Base-by-base conservation (phyloP, 1,284 basidiomycete genomes). In the Apiotrichum mycotoxinovorans region DNA sequence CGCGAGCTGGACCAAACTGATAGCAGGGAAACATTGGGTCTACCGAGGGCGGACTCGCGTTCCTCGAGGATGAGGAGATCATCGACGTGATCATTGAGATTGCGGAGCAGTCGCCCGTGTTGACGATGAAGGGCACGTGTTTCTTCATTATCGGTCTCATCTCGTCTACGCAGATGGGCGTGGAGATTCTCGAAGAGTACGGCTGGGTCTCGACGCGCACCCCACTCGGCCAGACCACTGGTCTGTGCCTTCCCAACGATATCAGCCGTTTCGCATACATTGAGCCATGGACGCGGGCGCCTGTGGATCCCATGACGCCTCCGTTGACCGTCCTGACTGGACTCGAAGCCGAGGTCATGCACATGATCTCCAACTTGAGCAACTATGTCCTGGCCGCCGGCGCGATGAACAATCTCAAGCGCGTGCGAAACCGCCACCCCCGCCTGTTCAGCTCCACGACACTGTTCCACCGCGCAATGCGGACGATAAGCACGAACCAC, bases 321-420 rank as follows among this genome's bases (percentile, higher is more conserved):
- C 62, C 84, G 22, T 79, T 85, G 57, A 84, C 87, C 9, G 84
- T 87, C 3, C 83, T 85, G 2, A 80, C 83, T 2, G 85, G 87
- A 54, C 79, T 85, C 42, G 92, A 97, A 68, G 81, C 86, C n/a
- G 89, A 95, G 64, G 87, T 94, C 34, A 83, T 95, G 67, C 86
- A 87, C 5, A 87, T 91, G 11, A 89, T 99, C 49, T 88, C 94
- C 66, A 97, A 98, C 71, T 80, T 98, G 40, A 88, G 91, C 46
- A 99, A 98, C 69, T 91, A 94, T 25, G 93, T 98, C 52, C 87
- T 98, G 54, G 93, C 94, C 4, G 94, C 94, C 64, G 84, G 88
- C 23, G 91, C 93, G 3, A 96, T 93, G 30, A 84, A 90, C 56
- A 87, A 88, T 26, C 79, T 97, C 40, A 87, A 89, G 34, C 85